phyloP scores from a whole-genome alignment of 352 stramenopile species.

The Globisporangium cederbergense region DNA sequence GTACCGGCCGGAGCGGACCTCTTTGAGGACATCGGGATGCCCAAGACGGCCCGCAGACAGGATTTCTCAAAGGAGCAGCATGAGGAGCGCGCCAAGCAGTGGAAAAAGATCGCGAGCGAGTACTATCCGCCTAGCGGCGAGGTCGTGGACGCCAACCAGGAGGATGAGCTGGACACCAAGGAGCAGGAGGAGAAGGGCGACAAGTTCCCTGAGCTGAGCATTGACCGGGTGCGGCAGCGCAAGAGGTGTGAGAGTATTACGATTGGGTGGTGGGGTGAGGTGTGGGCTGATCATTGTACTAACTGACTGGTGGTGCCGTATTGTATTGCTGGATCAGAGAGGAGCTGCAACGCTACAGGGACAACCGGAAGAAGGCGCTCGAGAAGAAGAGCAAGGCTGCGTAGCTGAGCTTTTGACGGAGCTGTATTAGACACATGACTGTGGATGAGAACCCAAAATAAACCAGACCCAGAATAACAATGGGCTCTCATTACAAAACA shows the following conservation, averaged over 20 bases:
- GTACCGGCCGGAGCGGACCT: slow-evolving; percentile 66
- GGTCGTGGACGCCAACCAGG: slow-evolving; percentile 25
- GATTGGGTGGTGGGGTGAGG: background rate
- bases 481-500: no score
- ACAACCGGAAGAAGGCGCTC: slow-evolving; percentile 48
- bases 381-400: slow-evolving; percentile 46
- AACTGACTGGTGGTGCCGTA: background rate
- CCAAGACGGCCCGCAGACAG: slow-evolving; percentile 47
- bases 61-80: slow-evolving; percentile 51
- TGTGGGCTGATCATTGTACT: background rate
- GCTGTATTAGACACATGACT: background rate
- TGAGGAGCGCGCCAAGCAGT: slow-evolving; percentile 62
- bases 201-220: slow-evolving; percentile 60
- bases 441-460: no score
- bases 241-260: slow-evolving; percentile 36
- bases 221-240: slow-evolving; percentile 66
- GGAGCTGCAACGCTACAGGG: slow-evolving; percentile 62
- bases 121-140: slow-evolving; percentile 51
- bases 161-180: slow-evolving; percentile 25
- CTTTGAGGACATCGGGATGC: slow-evolving; percentile 74
- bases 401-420: slow-evolving; percentile 4
- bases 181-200: slow-evolving; percentile 30
- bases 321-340: slow-evolving; percentile 27
- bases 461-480: no score
- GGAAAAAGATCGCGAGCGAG: slow-evolving; percentile 63